These are phyloP conservation scores for Acorus gramineus DNA, from an alignment of 106 monocot species.

Conservation along the genomic window DNA sequence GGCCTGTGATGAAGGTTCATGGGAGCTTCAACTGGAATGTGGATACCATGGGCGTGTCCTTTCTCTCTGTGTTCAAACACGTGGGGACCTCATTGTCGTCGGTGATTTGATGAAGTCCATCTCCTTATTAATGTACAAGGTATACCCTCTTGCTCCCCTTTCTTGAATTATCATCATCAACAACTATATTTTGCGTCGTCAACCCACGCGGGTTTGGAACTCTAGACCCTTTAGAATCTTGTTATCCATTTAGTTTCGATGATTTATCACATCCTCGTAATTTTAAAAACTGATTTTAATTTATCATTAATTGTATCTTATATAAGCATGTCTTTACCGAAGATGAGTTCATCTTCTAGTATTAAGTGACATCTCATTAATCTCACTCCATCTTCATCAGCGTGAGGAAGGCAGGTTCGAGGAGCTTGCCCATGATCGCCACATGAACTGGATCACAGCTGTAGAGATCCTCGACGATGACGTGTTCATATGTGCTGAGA, in stretches of 20 bases:
- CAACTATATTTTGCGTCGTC: too few relatives aligned
- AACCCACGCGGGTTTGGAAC: too few relatives aligned
- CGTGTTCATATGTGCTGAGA: conserved; percentile 87
- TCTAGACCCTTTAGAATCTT: too few relatives aligned
- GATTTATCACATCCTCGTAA: too few relatives aligned
- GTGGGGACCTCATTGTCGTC: conserved; percentile 96
- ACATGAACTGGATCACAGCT: conserved; percentile 97
- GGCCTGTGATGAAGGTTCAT: conserved; percentile 78
- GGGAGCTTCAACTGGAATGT: conserved; percentile 86
- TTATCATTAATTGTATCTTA: too few relatives aligned
- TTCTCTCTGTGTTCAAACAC: conserved; percentile 85
- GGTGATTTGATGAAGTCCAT: conserved; percentile 99
- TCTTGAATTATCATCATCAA: too few relatives aligned
- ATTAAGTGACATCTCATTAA: not conserved
- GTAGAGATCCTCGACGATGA: conserved; percentile 92
- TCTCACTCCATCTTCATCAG: conserved; percentile 16
- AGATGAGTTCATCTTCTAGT: too few relatives aligned
- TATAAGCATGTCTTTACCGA: too few relatives aligned
- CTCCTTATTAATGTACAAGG: conserved; percentile 88
- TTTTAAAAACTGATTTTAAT: too few relatives aligned
- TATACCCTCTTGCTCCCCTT: conserved; percentile 5
- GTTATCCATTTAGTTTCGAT: too few relatives aligned
- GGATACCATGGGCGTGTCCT: conserved; percentile 96
- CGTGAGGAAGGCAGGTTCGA: conserved; percentile 94
- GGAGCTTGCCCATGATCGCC: conserved; percentile 80